Evolutionary conservation across 768 basidiomycete species (phyloP).

Genomic region (Trametopsis cervina): DNA sequence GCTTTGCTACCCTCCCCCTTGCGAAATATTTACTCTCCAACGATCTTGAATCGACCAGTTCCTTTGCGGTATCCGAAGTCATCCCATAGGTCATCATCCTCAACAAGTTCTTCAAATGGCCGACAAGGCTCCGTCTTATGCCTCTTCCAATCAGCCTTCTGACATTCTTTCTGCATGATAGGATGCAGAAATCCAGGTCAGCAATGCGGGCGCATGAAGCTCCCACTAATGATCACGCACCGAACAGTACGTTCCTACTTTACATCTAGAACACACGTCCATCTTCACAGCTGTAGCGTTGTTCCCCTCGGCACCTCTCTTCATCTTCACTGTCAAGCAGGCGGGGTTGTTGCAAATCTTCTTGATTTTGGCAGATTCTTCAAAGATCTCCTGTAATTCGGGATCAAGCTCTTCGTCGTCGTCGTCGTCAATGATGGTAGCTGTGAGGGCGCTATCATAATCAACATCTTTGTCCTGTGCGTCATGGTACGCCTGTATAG

Average conservation of each 20-base stretch:
- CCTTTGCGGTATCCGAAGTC: slow-evolving; percentile 6
- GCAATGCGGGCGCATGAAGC: neutral
- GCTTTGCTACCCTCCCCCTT: too few species aligned
- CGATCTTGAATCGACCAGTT: neutral
- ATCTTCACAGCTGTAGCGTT: slow-evolving; percentile 2
- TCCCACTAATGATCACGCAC: slow-evolving; percentile 3
- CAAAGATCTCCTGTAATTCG: slow-evolving; percentile 4
- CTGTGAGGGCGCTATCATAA: neutral
- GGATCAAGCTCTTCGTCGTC: slow-evolving; percentile 5
- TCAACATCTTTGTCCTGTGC: neutral
- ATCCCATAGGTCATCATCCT: slow-evolving; percentile 13
- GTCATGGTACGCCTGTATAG: neutral
- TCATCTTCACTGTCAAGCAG: slow-evolving; percentile 6
- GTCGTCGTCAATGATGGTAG: neutral
- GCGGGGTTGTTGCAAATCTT: slow-evolving; percentile 10
- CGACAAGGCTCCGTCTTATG: slow-evolving; percentile 14
- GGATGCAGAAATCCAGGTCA: too few species aligned
- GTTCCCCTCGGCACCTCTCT: neutral
- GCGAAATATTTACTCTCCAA: neutral
- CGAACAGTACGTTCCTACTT: slow-evolving; percentile 11
- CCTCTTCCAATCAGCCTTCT: slow-evolving; percentile 10
- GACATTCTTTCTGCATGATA: slow-evolving; percentile 6
- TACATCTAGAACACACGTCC: slow-evolving; percentile 9
- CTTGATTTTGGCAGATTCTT: neutral
- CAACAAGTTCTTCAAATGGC: slow-evolving; percentile 11